phyloP scores from a whole-genome alignment of 208 protist genomes.

The Trypanosoma rangeli region DNA sequence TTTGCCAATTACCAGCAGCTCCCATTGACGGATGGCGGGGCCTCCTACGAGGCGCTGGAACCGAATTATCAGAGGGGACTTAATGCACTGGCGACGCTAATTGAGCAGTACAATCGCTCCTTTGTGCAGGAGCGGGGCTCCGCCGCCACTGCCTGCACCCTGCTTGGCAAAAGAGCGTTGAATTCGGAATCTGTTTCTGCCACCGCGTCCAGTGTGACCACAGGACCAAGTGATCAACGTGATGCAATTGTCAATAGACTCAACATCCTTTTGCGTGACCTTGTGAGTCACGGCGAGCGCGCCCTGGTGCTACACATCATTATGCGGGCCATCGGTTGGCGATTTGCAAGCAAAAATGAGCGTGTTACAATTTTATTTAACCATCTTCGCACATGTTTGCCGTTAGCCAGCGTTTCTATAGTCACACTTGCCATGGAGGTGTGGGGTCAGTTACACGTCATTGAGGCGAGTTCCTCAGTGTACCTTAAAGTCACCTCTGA shows the following conservation, averaged over 20 bases:
- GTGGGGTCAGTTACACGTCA: slow-evolving; percentile 54
- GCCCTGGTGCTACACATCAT: slow-evolving; percentile 69
- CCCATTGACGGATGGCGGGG: slow-evolving; percentile 33
- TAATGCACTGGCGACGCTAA: slow-evolving; percentile 43
- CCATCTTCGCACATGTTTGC: slow-evolving; percentile 61
- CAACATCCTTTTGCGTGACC: slow-evolving; percentile 42
- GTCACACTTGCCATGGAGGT: slow-evolving; percentile 77
- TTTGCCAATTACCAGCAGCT: slow-evolving; percentile 68
- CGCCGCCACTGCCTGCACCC: background rate
- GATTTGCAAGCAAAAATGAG: slow-evolving; percentile 41
- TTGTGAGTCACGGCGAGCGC: slow-evolving; percentile 53
- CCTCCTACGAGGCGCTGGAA: slow-evolving; percentile 48
- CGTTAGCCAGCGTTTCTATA: slow-evolving; percentile 41
- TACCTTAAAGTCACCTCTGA: slow-evolving; percentile 54
- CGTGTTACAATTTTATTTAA: slow-evolving; percentile 66
- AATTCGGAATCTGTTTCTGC: slow-evolving; percentile 13
- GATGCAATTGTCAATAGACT: slow-evolving; percentile 27
- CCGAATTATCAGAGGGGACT: slow-evolving; percentile 53
- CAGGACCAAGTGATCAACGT: slow-evolving; percentile 12
- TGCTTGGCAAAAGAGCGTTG: background rate
- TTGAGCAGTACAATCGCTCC: slow-evolving; percentile 23
- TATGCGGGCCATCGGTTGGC: slow-evolving; percentile 48
- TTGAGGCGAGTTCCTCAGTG: slow-evolving; percentile 43
- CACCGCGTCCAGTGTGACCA: background rate
- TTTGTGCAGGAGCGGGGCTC: slow-evolving; percentile 12